These are phyloP conservation scores for Penicillium italicum DNA, from an alignment of 2,329 filamentous ascomycete species.

Conservation along the genomic window DNA sequence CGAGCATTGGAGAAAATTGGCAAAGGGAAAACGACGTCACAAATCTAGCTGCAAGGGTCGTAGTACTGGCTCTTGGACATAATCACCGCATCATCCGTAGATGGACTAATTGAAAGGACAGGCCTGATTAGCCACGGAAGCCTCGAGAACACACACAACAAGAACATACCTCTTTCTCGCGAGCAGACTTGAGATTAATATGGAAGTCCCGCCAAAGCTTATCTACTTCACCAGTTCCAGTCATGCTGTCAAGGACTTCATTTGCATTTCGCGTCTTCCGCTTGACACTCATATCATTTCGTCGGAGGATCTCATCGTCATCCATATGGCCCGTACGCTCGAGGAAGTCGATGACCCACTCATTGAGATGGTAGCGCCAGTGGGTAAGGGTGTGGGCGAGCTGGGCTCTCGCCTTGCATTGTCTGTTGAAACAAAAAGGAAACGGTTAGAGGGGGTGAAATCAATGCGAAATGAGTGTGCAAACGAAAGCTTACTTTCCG, in stretches of 20 bases:
- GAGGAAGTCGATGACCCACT: slow-evolving; percentile 65
- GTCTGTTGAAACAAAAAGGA: slow-evolving; percentile 26
- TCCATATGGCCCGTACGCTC: slow-evolving; percentile 55
- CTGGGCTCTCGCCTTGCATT: slow-evolving; percentile 62
- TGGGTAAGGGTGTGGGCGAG: slow-evolving; percentile 70
- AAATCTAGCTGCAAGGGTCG: neutral
- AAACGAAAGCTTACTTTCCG: slow-evolving; percentile 43
- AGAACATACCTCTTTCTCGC: slow-evolving; percentile 46
- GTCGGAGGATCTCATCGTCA: slow-evolving; percentile 56
- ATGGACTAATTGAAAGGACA: slow-evolving; percentile 8
- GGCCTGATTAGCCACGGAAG: neutral
- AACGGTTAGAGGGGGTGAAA: neutral
- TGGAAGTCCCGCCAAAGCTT: slow-evolving; percentile 65
- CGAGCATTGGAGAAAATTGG: neutral
- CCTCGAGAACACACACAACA: neutral
- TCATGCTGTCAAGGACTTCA: slow-evolving; percentile 63
- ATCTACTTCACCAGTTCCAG: slow-evolving; percentile 55
- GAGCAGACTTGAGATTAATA: slow-evolving; percentile 56
- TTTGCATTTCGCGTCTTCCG: slow-evolving; percentile 60
- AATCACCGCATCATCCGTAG: slow-evolving; percentile 5
- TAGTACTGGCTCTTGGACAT: neutral
- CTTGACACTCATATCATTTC: slow-evolving; percentile 59
- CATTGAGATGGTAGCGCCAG: slow-evolving; percentile 71
- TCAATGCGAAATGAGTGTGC: too few relatives aligned
- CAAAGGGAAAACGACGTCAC: neutral